A percentile compares a stretch with the other conserved stretches of the same genome.
phyloP scores from a whole-genome alignment of 78 protist genomes.

The Anaeramoeba ignava region DNA sequence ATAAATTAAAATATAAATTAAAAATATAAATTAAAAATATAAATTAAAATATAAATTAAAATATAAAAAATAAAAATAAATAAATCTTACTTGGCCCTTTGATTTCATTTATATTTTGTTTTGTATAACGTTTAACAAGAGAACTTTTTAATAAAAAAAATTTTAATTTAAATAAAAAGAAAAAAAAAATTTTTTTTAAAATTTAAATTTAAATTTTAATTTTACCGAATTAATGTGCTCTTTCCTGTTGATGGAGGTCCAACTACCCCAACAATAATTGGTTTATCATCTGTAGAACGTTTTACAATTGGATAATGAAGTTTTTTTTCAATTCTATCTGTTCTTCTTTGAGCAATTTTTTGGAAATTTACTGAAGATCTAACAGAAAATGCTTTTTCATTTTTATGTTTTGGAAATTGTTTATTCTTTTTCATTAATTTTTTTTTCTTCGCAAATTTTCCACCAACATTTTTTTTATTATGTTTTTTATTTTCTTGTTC shows the following conservation, averaged over 20 bases:
- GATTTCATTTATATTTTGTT: slow-evolving; percentile 45
- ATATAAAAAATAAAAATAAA: background rate
- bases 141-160: no score
- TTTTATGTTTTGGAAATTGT: background rate
- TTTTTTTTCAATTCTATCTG: background rate
- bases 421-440: background rate
- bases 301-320: background rate
- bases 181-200: no score
- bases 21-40: background rate
- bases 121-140: slow-evolving; percentile 81
- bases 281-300: background rate
- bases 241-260: background rate
- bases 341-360: background rate
- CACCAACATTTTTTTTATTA: background rate
- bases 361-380: background rate
- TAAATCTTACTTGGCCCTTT: slow-evolving; percentile 60
- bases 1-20: background rate
- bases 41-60: background rate
- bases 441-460: background rate
- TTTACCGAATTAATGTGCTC: background rate
- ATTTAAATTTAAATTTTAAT: no score
- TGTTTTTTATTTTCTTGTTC: background rate
- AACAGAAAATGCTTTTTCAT: background rate
- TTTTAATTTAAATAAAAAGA: no score
- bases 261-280: background rate